Base-by-base conservation (phyloP, 2,329 filamentous ascomycete genomes). In the Pestalotiopsis sp. region DNA sequence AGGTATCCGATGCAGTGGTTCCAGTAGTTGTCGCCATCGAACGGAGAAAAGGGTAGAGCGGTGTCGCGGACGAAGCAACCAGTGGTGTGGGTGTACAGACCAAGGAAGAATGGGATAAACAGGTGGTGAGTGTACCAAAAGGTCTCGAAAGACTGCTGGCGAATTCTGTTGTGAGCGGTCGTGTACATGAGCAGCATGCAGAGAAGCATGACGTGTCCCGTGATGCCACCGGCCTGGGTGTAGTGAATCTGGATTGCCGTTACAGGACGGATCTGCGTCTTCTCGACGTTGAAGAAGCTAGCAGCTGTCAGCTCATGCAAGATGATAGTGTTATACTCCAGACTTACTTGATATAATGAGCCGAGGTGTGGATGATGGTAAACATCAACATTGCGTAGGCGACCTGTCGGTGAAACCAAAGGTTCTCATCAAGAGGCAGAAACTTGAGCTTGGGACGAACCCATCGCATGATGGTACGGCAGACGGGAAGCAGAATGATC, bases 71-170 rank as follows among this genome's bases (percentile, higher is more conserved):
- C 96, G 83, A 99, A 99, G 82, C 96, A 99, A 69, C 94, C 95
- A 7, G 93, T 93, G 1, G 96, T 95, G 80, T 99, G 96, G 13
- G 95, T 98, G 82, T 98, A 99, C 74, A 99, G 90, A 60, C 89
- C 95, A 59, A 99, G 86, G 77, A 98, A 83, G 81, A 99, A 99
- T 1, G 96, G 95, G 70, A 99, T 92, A 77, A 98, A 98, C n/a
- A 99, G 88, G 77, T 99, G 96, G 81, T 99, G 96, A 0, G 94
- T 97, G 82, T 99, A 99, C 96, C 96, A 99, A 80, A 99, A 99
- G 0, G 95, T 97, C 83, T 99, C 96, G 78, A 95, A 99, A 0
- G 94, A 97, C 79, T 99, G 96, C 79, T 98, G 95, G 67, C 96
- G 92, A 73, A 99, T 98, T 73, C 93, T 92, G 75, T 92, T 88